Evolutionary conservation across 176 grass and related monocot genomes (phyloP), one percentile per base, ranked within the genome.

Genomic region (Carex parvula): DNA sequence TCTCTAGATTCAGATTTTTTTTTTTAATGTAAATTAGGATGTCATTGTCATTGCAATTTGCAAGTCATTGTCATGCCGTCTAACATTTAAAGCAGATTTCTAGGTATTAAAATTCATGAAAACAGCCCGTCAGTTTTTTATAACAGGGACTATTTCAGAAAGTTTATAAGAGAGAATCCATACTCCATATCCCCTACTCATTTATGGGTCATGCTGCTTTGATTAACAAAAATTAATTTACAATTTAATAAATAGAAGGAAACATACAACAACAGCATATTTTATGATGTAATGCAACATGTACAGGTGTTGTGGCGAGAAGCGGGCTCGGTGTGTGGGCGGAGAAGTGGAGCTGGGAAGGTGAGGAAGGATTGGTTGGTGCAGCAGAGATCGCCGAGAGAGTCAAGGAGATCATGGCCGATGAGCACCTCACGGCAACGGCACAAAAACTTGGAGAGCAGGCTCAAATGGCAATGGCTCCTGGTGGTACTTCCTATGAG

Each of bases 331-430:
- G 90, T 0, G 64, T 80, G 3, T 97, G 94, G 90, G 69, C 18
- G 53, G 63, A 88, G 16, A 3, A 60, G 3, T 94, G 90, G 94
- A 94, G 88, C 84, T 97, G 94, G 94, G 72, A 89, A 3, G 88
- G 82, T 1, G 92, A 97, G 65, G 29, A 86, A 16, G 84, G 70
- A 3, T 1, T 84, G 69, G 87, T 92, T 3, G 65, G 8, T 0
- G 83, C 53, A 10, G 53, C 84, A 2, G 64, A 89, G 11, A 71
- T 97, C 0, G 68, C 80, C 0, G 8, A 56, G 59, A 83, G 88
- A 71, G 46, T 94, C 6, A 91, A 63, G 17, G 21, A 79, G 16
- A n/a, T 85, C 18, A 87, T 94, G 88, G 76, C 0, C 0, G 61
- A 84, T 32, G 64, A 88, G 42, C 33, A 1, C 0, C 15, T 86